A percentile compares a stretch with the other conserved stretches of the same genome.
These are phyloP conservation scores for Elaeis oleifera DNA, from an alignment of 202 grass and related monocot species.

Conservation along the genomic window DNA sequence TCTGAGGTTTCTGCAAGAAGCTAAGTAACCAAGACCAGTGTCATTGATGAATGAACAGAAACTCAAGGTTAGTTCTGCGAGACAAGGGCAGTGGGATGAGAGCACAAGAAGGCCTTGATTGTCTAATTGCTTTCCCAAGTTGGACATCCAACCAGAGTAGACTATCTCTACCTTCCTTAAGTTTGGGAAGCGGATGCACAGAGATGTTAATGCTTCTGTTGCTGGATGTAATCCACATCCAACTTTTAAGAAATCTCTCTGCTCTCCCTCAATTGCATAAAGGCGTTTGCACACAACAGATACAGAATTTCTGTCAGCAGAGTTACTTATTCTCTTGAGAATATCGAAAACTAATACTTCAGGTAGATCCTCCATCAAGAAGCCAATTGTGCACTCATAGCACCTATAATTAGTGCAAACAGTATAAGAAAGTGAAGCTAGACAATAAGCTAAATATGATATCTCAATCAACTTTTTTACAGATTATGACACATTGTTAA, in stretches of 20 bases:
- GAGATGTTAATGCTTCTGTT: conserved; percentile 27
- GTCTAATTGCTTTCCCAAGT: conserved; percentile 37
- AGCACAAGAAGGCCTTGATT: conserved; percentile 37
- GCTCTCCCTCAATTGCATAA: conserved; percentile 26
- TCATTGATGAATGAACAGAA: conserved; percentile 50
- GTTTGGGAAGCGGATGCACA: conserved; percentile 44
- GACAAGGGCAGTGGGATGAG: conserved; percentile 29
- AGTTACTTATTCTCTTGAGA: conserved; percentile 36
- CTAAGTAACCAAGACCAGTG: conserved; percentile 32
- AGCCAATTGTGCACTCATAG: neutral
- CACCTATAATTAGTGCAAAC: conserved; percentile 1
- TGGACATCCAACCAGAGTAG: conserved; percentile 46
- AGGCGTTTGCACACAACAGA: conserved; percentile 49
- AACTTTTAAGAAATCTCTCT: conserved; percentile 31
- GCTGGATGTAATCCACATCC: conserved; percentile 41
- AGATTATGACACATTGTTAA: too few species aligned
- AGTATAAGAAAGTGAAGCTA: neutral
- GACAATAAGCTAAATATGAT: neutral
- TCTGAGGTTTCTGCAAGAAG: conserved; percentile 34
- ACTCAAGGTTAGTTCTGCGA: conserved; percentile 48
- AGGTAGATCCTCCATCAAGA: conserved; percentile 44
- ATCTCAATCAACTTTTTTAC: too few species aligned
- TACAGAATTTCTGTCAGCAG: conserved; percentile 47
- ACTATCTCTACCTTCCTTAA: conserved; percentile 53
- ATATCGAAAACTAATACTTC: conserved; percentile 46